Evolutionary conservation across 371 early-diverging fungal genomes (phyloP).

Genomic region (Apophysomyces trapeziformis): DNA sequence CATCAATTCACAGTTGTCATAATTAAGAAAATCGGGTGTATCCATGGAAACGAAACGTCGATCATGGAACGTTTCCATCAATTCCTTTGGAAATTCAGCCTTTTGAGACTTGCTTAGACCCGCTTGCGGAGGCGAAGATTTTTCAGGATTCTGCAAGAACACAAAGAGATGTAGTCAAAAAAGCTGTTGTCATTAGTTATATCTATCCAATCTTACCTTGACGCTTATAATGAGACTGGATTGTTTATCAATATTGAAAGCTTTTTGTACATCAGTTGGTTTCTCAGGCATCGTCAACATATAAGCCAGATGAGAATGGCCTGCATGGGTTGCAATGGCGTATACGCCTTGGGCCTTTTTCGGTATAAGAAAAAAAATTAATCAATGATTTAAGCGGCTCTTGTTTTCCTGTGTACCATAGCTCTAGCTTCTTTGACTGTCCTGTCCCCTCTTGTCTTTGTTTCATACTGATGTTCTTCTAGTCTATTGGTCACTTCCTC

Average conservation of each 20-base stretch:
- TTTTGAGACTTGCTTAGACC: slow-evolving; percentile 35
- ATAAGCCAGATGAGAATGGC: slow-evolving; percentile 44
- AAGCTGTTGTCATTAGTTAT: background rate
- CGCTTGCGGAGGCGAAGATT: slow-evolving; percentile 22
- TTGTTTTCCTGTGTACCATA: slow-evolving; percentile 24
- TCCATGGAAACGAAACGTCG: slow-evolving; percentile 40
- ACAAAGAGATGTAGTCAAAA: background rate
- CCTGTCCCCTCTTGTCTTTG: slow-evolving; percentile 47
- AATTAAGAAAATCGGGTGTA: slow-evolving; percentile 40
- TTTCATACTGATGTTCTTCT: slow-evolving; percentile 38
- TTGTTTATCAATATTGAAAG: slow-evolving; percentile 49
- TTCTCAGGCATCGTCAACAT: slow-evolving; percentile 39
- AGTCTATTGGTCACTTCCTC: slow-evolving; percentile 28
- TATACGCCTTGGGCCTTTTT: slow-evolving; percentile 38
- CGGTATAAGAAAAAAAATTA: background rate
- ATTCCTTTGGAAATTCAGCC: slow-evolving; percentile 27
- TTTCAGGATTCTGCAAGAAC: slow-evolving; percentile 27
- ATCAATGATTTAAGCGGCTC: background rate
- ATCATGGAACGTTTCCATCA: slow-evolving; percentile 29
- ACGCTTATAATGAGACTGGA: slow-evolving; percentile 53
- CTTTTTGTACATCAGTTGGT: slow-evolving; percentile 46
- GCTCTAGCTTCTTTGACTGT: slow-evolving; percentile 37
- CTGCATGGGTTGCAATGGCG: slow-evolving; percentile 30
- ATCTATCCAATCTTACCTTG: slow-evolving; percentile 34
- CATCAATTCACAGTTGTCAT: slow-evolving; percentile 37